phyloP scores from a whole-genome alignment of 139 green algal genomes.

The Chlorella sorokiniana region DNA sequence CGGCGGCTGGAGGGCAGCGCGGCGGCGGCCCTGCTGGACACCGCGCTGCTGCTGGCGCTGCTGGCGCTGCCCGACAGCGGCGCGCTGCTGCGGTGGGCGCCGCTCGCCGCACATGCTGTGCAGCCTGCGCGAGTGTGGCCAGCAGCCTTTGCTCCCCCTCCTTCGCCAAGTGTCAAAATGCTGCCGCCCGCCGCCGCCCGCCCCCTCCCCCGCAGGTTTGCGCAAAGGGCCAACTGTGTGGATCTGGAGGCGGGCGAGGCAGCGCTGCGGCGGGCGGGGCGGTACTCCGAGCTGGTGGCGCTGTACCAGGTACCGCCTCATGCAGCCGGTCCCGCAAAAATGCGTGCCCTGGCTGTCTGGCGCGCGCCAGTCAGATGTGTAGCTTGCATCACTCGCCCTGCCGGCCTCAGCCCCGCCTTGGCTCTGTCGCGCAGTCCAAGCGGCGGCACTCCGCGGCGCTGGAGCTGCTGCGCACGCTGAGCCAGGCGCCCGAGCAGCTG shows the following conservation, averaged over 20 bases:
- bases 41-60: slow-evolving; percentile 78
- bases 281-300: slow-evolving; percentile 86
- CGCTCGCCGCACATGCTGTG: too few species aligned
- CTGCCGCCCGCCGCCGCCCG: not conserved
- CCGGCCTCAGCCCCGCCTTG: not conserved
- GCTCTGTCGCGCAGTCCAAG: slow-evolving; percentile 18
- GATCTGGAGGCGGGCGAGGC: slow-evolving; percentile 65
- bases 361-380: not conserved
- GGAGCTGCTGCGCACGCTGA: slow-evolving; percentile 71
- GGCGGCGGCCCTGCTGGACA: slow-evolving; percentile 70
- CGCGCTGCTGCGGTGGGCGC: slow-evolving; percentile 68
- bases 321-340: too few species aligned
- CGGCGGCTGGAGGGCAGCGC: slow-evolving; percentile 15
- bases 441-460: slow-evolving; percentile 61
- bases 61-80: slow-evolving; percentile 73
- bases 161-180: not conserved
- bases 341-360: not conserved
- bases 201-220: slow-evolving; percentile 43
- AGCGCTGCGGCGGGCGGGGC: slow-evolving; percentile 48
- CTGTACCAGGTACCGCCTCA: slow-evolving; percentile 70
- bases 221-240: slow-evolving; percentile 69
- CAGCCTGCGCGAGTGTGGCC: too few species aligned
- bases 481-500: slow-evolving; percentile 49
- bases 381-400: not conserved
- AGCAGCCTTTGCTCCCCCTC: not conserved